These are phyloP conservation scores for Mitosporidium daphniae DNA, from an alignment of 371 early-diverging fungal genomes.

Conservation along the genomic window DNA sequence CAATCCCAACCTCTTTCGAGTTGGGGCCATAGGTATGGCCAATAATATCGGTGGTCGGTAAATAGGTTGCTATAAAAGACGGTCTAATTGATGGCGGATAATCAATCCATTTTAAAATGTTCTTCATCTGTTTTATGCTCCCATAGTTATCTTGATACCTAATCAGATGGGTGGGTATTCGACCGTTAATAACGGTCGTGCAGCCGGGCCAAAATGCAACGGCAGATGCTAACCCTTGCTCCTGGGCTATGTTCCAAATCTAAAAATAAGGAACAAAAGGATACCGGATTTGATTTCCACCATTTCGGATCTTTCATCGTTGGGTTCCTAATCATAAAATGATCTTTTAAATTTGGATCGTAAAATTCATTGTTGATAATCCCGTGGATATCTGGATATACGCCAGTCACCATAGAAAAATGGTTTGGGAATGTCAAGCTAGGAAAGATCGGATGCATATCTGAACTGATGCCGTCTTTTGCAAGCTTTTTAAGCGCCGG, in stretches of 20 bases:
- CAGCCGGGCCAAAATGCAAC: constrained; percentile 63
- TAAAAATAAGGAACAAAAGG: constrained; percentile 4
- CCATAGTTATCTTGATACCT: constrained; percentile 12
- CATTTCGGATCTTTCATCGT: constrained; percentile 16
- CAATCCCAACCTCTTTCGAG: constrained; percentile 5
- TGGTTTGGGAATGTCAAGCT: constrained; percentile 64
- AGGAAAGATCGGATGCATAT: constrained; percentile 20
- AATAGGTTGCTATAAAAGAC: constrained; percentile 26
- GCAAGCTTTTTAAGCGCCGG: constrained; percentile 17
- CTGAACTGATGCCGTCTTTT: constrained; percentile 10
- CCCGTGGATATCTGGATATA: constrained; percentile 57
- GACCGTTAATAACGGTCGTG: constrained; percentile 13
- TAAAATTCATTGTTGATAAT: constrained; percentile 56
- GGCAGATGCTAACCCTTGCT: constrained; percentile 19
- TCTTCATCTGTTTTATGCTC: constrained; percentile 16
- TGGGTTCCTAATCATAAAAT: constrained; percentile 28
- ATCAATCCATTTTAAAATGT: constrained; percentile 30
- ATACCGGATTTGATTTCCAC: constrained; percentile 57
- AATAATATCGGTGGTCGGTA: constrained; percentile 32
- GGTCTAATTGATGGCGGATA: constrained; percentile 18
- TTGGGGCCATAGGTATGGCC: constrained; percentile 43
- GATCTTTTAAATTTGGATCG: constrained; percentile 23
- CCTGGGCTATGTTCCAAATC: constrained; percentile 49
- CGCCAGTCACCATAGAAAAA: constrained; percentile 49
- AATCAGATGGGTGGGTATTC: constrained; percentile 20